These are phyloP conservation scores for Solanum dulcamara DNA, from an alignment of 257 asterid species.

Conservation along the genomic window DNA sequence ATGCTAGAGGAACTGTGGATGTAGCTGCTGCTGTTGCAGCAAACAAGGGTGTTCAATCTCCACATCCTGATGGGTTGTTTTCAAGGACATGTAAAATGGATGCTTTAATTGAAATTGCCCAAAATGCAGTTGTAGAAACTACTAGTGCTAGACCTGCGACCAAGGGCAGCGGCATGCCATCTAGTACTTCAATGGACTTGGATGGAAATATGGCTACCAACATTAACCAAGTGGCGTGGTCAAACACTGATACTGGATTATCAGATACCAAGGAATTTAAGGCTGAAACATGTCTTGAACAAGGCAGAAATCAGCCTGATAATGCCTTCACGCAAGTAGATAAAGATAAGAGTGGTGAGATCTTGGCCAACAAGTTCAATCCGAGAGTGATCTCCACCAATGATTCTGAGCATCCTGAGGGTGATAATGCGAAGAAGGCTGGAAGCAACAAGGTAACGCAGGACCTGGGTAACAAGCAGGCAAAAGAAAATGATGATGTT, in stretches of 20 bases:
- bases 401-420: conserved; percentile 26
- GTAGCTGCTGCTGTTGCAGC: conserved; percentile 18
- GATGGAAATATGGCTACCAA: conserved; percentile 30
- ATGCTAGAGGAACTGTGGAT: conserved; percentile 36
- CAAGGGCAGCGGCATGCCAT: conserved; percentile 14
- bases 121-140: conserved; percentile 25
- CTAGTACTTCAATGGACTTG: conserved; percentile 20
- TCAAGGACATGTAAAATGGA: conserved; percentile 38
- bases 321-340: conserved; percentile 15
- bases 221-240: conserved; percentile 11
- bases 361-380: conserved; percentile 15
- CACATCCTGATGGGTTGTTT: conserved; percentile 19
- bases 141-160: conserved; percentile 20
- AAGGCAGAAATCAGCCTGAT: conserved; percentile 20
- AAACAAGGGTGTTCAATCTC: conserved; percentile 25
- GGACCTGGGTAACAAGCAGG: conserved; percentile 13
- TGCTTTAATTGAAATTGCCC: conserved; percentile 47
- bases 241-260: conserved; percentile 24
- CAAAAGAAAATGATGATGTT: conserved; percentile 24
- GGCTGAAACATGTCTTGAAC: conserved; percentile 16
- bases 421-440: conserved; percentile 17
- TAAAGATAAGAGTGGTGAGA: conserved; percentile 16
- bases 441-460: conserved; percentile 24
- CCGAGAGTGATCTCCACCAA: conserved; percentile 17
- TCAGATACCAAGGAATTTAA: conserved; percentile 18